A percentile compares a stretch with the other conserved stretches of the same genome.
These are phyloP conservation scores for Oryza meyeriana DNA, from an alignment of 176 grass and related monocot genomes.

Conservation along the genomic window DNA sequence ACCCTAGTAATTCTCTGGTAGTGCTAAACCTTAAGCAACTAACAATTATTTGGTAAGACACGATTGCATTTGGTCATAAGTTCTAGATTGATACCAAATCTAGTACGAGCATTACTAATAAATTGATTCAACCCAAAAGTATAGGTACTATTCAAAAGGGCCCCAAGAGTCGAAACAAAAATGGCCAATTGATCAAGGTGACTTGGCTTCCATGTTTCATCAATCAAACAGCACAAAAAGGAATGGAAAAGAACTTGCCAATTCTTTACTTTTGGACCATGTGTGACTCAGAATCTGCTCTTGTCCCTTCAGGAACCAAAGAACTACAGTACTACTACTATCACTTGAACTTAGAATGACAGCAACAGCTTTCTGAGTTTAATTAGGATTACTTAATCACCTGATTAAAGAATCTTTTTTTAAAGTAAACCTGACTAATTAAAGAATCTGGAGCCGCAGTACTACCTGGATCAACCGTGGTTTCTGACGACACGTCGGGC, in stretches of 20 bases:
- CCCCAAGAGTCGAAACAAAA: not conserved
- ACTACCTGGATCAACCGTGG: not conserved
- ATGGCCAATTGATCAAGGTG: not conserved
- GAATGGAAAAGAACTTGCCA: not conserved
- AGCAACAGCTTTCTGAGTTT: not conserved
- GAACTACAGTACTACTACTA: not conserved
- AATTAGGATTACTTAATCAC: not conserved
- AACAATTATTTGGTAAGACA: too few species aligned
- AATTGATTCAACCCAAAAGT: too few species aligned
- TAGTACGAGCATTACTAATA: too few species aligned
- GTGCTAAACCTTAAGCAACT: too few species aligned
- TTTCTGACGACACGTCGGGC: not conserved
- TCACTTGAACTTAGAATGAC: not conserved
- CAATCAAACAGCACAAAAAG: not conserved
- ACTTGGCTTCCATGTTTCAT: slow-evolving; percentile 17
- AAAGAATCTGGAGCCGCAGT: not conserved
- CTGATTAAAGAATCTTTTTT: not conserved
- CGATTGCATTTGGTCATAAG: too few species aligned
- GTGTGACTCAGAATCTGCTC: not conserved
- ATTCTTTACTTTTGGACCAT: not conserved
- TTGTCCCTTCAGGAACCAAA: slow-evolving; percentile 16
- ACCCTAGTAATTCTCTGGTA: too few species aligned
- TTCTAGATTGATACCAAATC: too few species aligned
- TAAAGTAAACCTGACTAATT: not conserved
- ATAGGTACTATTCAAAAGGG: too few species aligned